Base-by-base conservation (phyloP, 768 basidiomycete species). In the Termitomyces sp. region DNA sequence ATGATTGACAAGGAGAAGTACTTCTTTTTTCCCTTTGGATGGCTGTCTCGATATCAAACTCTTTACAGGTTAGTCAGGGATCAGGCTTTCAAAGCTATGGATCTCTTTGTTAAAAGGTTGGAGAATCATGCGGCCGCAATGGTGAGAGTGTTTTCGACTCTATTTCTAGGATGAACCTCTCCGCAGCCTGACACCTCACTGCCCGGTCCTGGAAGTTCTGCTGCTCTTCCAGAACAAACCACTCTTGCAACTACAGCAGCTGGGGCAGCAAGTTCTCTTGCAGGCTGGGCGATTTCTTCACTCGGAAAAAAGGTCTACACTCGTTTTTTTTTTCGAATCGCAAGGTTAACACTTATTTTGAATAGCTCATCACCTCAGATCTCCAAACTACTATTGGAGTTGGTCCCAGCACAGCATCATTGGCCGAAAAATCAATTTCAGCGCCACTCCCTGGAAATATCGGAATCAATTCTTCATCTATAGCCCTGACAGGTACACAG, bases 201-300 rank as follows among this genome's bases (percentile, higher is more conserved):
- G 47, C 59, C 66, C 21, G 73, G 72, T 58, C 60, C 59, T 30
- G 65, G 64, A 58, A 62, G 73, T 54, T 59, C 72, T 32, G 65
- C 60, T 45, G 50, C 63, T 55, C 58, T 70, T 1, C 69, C 74
- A 52, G 65, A 70, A 57, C 74, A 75, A 72, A 67, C 76, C 63
- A 82, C 78, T 11, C 72, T 97, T 2, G 91, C 91, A 16, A 93
- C 86, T 62, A 86, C 86, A 4, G 94, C 96, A 0, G 86, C 94
- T 0, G 94, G 94, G 0, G 95, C 94, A 2, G 96, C 95, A 17
- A 88, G 91, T 8, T 89, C 87, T 17, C 74, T 99, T 3, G 95
- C 96, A 14, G 93, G 94, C 6, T 98, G 96, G 96, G 96, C 96
- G 2, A 92, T 98, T 42, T 89, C 93, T 4, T 94, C 90, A 0